These are phyloP conservation scores for Cardamine occulta DNA, from an alignment of 345 rosid genomes.

Conservation along the genomic window DNA sequence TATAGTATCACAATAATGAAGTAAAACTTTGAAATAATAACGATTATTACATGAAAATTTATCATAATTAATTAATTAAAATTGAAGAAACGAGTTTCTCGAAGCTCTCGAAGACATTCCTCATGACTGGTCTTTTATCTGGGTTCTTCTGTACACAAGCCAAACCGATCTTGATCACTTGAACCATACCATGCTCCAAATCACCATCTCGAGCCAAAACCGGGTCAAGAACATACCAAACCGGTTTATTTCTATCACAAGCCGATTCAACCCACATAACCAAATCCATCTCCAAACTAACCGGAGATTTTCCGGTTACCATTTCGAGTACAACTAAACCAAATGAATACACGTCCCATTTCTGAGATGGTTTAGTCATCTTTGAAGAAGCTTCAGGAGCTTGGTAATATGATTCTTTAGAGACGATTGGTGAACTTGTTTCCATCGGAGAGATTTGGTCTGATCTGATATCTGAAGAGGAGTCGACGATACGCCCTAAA, in stretches of 20 bases:
- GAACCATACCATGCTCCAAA: slow-evolving; percentile 63
- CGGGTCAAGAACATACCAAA: slow-evolving; percentile 72
- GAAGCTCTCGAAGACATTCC: slow-evolving; percentile 55
- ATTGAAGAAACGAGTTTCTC: slow-evolving; percentile 44
- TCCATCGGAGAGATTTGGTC: slow-evolving; percentile 64
- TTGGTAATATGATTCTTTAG: slow-evolving; percentile 58
- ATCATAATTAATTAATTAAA: background rate
- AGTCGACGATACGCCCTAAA: slow-evolving; percentile 65
- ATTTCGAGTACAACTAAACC: slow-evolving; percentile 82
- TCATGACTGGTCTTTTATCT: slow-evolving; percentile 81
- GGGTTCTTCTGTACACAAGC: slow-evolving; percentile 70
- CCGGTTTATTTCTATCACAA: slow-evolving; percentile 61
- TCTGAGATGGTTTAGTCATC: slow-evolving; percentile 80
- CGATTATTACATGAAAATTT: slow-evolving; percentile 11
- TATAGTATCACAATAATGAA: background rate
- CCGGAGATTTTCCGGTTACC: slow-evolving; percentile 72
- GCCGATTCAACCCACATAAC: slow-evolving; percentile 73
- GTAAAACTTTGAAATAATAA: background rate
- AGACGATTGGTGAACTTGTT: slow-evolving; percentile 44
- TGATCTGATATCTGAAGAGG: slow-evolving; percentile 55
- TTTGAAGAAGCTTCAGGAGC: slow-evolving; percentile 77
- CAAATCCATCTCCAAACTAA: slow-evolving; percentile 56
- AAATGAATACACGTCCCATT: slow-evolving; percentile 94
- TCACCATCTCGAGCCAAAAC: slow-evolving; percentile 54
- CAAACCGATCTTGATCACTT: slow-evolving; percentile 60